Evolutionary conservation across 148 eudicot genomes (phyloP), one percentile per base, ranked within the genome.

Genomic region (Rhododendron kiyosumense): DNA sequence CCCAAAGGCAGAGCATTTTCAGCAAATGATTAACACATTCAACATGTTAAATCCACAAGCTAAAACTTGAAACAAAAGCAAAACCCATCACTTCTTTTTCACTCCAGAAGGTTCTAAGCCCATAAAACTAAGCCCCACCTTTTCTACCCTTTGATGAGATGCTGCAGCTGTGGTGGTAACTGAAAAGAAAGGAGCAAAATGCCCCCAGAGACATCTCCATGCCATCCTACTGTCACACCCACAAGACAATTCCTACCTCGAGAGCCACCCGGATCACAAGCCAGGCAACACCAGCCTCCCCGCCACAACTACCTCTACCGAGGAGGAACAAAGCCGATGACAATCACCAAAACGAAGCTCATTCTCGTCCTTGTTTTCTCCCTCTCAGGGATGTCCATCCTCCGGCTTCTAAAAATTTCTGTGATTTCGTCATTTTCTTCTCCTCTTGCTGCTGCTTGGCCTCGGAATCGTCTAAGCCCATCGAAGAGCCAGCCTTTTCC

Each of bases 381-480:
- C 63, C 90, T 95, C 26, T 91, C 88, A 63, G 85, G 84, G 6
- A 84, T 91, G 80, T 97, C 99, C 43, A 77, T 97, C 83, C 84
- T 97, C 87, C 85, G 98, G 82, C 92, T 97, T 59, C 83, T 95
- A 79, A 89, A 92, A 57, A 89, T 94, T 57, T 89, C 92, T 6
- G 85, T 89, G 61, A 85, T 89, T 48, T 87, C 94, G 34, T 91
- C 89, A 30, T 90, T 93, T 84, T 85, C 89, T 65, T 79, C 95
- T 71, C 89, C 81, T 43, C 81, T 77, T 78, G n/a, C 84, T 57
- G 83, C 86, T 26, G 59, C 65, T 28, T 69, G 83, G 59, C 77
- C 87, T 51, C 65, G 78, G 59, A 26, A 26, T 43, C 63, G 41
- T 34, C 71, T 75, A 78, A 48, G 57, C 81, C 9, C 83, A 18